Base-by-base conservation (phyloP, 768 basidiomycete species). In the Boletus pseudopeckii region DNA sequence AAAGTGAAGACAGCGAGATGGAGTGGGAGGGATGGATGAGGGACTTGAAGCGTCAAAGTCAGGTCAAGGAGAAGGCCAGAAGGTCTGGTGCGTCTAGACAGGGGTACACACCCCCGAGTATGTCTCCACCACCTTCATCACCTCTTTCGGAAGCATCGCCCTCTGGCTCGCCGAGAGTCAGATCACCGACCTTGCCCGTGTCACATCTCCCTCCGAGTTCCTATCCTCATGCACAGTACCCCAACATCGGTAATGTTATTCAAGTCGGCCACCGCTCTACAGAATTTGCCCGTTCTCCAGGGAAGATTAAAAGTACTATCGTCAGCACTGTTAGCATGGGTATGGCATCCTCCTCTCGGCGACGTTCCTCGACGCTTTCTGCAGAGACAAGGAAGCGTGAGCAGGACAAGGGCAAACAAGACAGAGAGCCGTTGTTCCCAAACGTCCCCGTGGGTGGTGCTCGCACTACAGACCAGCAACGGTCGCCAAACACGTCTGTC, bases 21-120 rank as follows among this genome's bases (percentile, higher is more conserved):
- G 86, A 88, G 62, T 88, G 86, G 86, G 73, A 79, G 5, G 82
- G 80, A 1, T 88, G 86, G 86, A 72, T 77, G 62, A 78, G 77
- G 5, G 85, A 85, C 71, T 51, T 86, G 41, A 70, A 75, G 39
- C 71, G 77, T 20, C 76, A 76, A 59, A 32, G 54, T 52, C 56
- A 48, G 17, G 56, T 61, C n/a, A 59, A 50, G 50, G 63, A 52
- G 3, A 60, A 44, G 13, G 41, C 4, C 8, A 39, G n/a, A 15
- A 51, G 32, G 34, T 20, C 42, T 33, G 18, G 15, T 11, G 22
- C 14, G 40, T 37, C 52, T n/a, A n/a, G n/a, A n/a, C n/a, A n/a
- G n/a, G n/a, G n/a, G n/a, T 9, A 41, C 39, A 48, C 57, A 45
- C 11, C 11, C 9, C 17, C 45, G 13, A 46, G 43, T 17, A 18